Percentiles rank a stretch among this genome's conserved stretches.
Evolutionary conservation across 345 rosid species (phyloP).

Genomic region (Murraya paniculata): DNA sequence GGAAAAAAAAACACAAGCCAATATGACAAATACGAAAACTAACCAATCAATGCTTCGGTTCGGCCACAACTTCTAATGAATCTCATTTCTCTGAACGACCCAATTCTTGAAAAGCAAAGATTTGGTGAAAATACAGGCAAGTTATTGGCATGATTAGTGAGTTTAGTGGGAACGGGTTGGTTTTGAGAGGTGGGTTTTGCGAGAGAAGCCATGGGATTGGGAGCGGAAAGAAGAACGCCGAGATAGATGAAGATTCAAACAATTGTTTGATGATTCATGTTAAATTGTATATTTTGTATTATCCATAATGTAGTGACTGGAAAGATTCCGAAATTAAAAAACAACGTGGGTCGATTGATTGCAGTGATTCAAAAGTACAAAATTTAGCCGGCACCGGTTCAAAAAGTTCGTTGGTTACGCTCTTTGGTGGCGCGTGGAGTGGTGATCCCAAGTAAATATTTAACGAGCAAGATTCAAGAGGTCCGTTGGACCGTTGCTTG

Average conservation of each 20-base stretch:
- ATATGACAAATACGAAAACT: conserved; percentile 9
- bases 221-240: background rate
- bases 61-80: conserved; percentile 25
- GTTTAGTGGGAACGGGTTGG: conserved; percentile 11
- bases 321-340: background rate
- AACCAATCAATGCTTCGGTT: conserved; percentile 33
- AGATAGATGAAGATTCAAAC: background rate
- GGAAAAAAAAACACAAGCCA: background rate
- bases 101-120: conserved; percentile 19
- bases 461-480: no score
- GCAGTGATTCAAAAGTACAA: background rate
- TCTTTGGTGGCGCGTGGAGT: conserved; percentile 6
- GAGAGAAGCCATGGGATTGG: conserved; percentile 34
- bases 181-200: conserved; percentile 19
- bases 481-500: no score
- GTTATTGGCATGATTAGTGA: conserved; percentile 5
- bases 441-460: background rate
- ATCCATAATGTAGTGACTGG: background rate
- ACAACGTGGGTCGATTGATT: background rate
- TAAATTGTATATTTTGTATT: background rate
- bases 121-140: background rate
- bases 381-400: conserved; percentile 1
- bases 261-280: background rate
- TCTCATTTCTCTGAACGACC: conserved; percentile 15
- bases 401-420: background rate